Evolutionary conservation across 345 rosid genomes (phyloP), one percentile per base, ranked within the genome.

Genomic region (Gossypium australe): DNA sequence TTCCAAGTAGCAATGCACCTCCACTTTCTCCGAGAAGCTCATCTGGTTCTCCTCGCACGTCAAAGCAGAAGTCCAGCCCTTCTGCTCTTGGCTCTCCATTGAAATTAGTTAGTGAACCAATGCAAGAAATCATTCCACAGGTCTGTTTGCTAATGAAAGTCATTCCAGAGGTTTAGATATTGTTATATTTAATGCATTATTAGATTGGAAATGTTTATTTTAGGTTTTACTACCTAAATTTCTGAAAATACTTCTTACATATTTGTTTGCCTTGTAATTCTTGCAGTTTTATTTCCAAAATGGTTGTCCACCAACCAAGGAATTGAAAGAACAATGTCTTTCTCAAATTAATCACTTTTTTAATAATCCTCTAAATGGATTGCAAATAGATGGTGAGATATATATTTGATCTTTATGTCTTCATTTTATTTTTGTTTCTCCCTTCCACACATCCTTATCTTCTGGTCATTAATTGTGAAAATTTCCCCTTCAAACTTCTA

Each of bases 1-100:
- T 94, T 86, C 87, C 94, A 51, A 81, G 85, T 55, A 93, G 91
- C 51, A 91, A 85, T 58, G 84, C 97, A 52, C 98, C 98, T 73
- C 98, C 98, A 59, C 88, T 94, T 77, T 90, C 98, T 64, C 98
- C 98, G 14, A 86, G 94, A 80, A 82, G 92, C 76, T 73, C 88
- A 44, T 76, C 97, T 51, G 93, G 87, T 56, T 90, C 97, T 64
- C 97, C 97, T 51, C 88, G 92, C 74, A 76, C 81, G 76, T 85
- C 84, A 18, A 88, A 85, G 84, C 93, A 82, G 74, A 90, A 88
- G 80, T 80, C 72, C 41, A 91, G 89, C 63, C 90, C 89, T 72
- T 89, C 92, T 66, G 85, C 88, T 81, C 84, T 91, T 60, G 92
- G 90, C 63, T 91, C 94, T 81, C 94, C 95, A 29, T 66, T 89